phyloP scores from a whole-genome alignment of 345 rosid species.

The Moringa oleifera region DNA sequence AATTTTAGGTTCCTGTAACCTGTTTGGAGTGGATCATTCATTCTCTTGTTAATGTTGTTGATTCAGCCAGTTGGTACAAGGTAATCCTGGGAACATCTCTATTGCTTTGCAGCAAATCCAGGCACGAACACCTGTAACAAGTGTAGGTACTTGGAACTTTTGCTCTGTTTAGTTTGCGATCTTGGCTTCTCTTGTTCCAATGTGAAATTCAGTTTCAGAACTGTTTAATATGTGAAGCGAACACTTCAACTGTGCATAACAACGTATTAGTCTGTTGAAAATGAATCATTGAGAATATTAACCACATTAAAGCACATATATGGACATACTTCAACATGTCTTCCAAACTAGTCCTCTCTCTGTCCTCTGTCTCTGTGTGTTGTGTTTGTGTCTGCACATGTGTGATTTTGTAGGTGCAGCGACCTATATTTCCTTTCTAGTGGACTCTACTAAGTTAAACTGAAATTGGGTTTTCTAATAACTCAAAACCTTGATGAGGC shows the following conservation, averaged over 20 bases:
- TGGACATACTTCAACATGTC: background rate
- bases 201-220: background rate
- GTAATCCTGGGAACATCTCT: constrained; percentile 45
- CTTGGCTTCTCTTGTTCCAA: background rate
- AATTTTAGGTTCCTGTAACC: background rate
- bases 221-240: background rate
- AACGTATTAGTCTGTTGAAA: too few relatives aligned
- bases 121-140: constrained; percentile 27
- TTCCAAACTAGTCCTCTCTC: background rate
- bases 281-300: background rate
- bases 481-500: too few relatives aligned
- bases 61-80: constrained; percentile 58
- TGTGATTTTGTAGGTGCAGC: background rate
- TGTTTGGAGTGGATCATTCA: constrained; percentile 3
- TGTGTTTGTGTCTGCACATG: too few relatives aligned
- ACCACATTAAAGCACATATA: background rate
- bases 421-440: background rate
- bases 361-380: too few relatives aligned
- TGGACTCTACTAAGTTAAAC: background rate
- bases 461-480: background rate
- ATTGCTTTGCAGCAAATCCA: constrained; percentile 49
- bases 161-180: background rate
- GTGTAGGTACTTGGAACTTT: constrained; percentile 31
- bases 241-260: background rate
- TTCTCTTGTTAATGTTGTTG: constrained; percentile 9